Percentiles rank a stretch among this genome's conserved stretches.
phyloP scores from a whole-genome alignment of 345 rosid genomes.

The Trapa incisa region DNA sequence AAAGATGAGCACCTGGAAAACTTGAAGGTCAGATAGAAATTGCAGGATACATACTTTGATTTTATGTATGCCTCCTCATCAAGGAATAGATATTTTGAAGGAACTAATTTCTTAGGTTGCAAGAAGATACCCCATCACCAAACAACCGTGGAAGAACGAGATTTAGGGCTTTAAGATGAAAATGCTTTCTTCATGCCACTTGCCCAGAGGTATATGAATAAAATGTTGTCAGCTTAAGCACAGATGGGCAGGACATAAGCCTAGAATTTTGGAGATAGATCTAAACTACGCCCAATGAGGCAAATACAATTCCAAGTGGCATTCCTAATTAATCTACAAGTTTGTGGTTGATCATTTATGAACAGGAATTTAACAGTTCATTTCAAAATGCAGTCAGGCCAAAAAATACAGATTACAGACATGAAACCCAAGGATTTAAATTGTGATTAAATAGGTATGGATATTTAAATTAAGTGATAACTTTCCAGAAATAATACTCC shows the following conservation, averaged over 20 bases:
- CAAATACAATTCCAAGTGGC: background rate
- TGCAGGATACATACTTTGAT: background rate
- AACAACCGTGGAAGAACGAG: background rate
- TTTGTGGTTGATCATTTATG: background rate
- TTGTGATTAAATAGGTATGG: background rate
- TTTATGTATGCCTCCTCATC: background rate
- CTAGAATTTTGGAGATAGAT: background rate
- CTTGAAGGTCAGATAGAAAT: too few species aligned
- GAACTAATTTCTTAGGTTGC: background rate
- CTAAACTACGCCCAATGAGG: background rate
- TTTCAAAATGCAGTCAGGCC: too few species aligned
- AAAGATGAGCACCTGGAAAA: background rate
- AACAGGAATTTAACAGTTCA: background rate
- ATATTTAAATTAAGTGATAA: background rate
- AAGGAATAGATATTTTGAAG: background rate
- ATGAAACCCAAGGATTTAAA: background rate
- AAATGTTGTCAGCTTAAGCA: background rate
- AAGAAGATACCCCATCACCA: background rate
- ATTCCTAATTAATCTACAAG: background rate
- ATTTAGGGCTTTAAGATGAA: background rate
- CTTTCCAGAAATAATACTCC: background rate
- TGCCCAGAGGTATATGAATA: background rate
- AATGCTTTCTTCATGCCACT: background rate
- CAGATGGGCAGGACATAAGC: background rate
- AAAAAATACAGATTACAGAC: background rate